Percentiles rank a stretch among this genome's conserved stretches.
Conservation (phyloP, 495 filamentous ascomycete species). For the Xylaria nigripes region DNA sequence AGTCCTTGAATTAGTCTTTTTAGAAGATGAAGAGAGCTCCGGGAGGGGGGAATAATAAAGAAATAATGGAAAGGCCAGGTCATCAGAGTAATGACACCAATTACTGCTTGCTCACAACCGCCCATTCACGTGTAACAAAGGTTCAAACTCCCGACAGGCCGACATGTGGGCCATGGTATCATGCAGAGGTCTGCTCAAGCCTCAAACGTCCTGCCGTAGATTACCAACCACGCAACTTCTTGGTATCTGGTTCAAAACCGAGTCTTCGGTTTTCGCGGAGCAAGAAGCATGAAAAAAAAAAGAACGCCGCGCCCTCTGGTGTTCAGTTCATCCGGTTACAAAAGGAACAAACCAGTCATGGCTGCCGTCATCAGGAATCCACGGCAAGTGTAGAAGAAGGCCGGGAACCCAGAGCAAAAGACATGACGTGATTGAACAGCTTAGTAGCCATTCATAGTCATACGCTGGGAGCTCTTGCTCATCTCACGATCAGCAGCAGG, state of each 20-base stretch:
- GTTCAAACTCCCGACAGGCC: constrained; percentile 12
- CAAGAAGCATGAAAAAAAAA: constrained; percentile 3
- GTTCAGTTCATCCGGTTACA: not conserved
- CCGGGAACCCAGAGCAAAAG: constrained; percentile 6
- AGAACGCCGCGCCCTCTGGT: constrained; percentile 3
- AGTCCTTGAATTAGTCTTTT: constrained; percentile 30
- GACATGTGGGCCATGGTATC: constrained; percentile 15
- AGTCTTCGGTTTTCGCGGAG: constrained; percentile 12
- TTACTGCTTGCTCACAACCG: constrained; percentile 26
- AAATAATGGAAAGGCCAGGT: constrained; percentile 29
- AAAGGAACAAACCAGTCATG: not conserved
- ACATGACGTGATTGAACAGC: constrained; percentile 6
- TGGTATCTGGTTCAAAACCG: constrained; percentile 16
- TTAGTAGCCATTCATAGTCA: constrained; percentile 98
- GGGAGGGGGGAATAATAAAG: constrained; percentile 32
- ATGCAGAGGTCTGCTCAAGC: constrained; percentile 18
- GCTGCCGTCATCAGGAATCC: not conserved
- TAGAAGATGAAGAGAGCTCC: constrained; percentile 26
- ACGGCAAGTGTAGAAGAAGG: not conserved
- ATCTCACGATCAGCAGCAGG: constrained; percentile 89
- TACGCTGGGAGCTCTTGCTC: constrained; percentile 90
- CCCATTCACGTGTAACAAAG: constrained; percentile 21
- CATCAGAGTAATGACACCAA: constrained; percentile 25
- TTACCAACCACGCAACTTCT: constrained; percentile 14
- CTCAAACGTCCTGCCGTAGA: constrained; percentile 7